phyloP scores from a whole-genome alignment of 129 eudicot species.

The Flaveria sonorensis region DNA sequence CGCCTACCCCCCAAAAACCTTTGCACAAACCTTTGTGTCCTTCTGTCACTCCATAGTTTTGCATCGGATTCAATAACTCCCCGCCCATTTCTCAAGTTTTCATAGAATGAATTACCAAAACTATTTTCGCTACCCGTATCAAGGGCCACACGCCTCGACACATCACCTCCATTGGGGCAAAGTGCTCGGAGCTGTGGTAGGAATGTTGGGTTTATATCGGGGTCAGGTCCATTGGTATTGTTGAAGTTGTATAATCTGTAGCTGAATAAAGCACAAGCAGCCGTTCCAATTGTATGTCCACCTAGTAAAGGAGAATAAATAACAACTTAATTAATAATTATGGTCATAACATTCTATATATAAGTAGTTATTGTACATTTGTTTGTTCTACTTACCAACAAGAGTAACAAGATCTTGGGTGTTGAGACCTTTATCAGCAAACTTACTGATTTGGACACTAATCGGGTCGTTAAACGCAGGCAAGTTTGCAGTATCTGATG shows the following conservation, averaged over 20 bases:
- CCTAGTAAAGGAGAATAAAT: conserved; percentile 47
- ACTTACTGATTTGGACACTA: conserved; percentile 42
- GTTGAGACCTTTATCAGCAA: conserved; percentile 49
- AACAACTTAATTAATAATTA: not conserved
- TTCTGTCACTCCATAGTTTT: conserved; percentile 45
- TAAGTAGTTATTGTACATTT: not conserved
- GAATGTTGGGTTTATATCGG: conserved; percentile 44
- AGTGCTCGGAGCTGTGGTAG: conserved; percentile 46
- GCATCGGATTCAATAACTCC: conserved; percentile 72
- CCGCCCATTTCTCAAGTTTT: conserved; percentile 45
- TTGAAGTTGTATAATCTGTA: conserved; percentile 68
- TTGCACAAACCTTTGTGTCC: conserved; percentile 51
- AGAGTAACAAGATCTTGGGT: conserved; percentile 70
- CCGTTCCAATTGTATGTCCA: conserved; percentile 73
- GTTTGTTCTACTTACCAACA: conserved; percentile 50
- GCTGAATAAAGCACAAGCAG: conserved; percentile 54
- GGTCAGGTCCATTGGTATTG: conserved; percentile 47
- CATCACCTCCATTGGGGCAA: conserved; percentile 51
- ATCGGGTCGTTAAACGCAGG: conserved; percentile 53
- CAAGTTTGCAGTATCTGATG: conserved; percentile 52
- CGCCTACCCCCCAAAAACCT: conserved; percentile 48
- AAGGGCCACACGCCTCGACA: conserved; percentile 38
- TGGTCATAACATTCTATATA: not conserved
- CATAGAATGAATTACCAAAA: conserved; percentile 47
- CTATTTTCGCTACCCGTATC: conserved; percentile 48